Conservation (phyloP, 164 flowering plant species). For the Platanus orientalis region DNA sequence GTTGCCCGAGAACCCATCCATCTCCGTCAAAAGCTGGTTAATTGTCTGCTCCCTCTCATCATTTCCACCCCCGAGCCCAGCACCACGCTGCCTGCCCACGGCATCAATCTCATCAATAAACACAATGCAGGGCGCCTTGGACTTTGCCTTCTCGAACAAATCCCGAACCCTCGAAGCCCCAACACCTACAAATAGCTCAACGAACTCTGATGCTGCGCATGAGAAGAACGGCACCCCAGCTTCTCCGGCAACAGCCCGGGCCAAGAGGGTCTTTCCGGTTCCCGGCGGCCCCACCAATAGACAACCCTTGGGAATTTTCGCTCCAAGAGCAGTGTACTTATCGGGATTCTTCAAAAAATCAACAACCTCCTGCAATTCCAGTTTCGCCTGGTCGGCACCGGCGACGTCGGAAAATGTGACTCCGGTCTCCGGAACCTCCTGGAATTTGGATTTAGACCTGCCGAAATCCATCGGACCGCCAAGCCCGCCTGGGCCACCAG, state of each 20-base stretch:
- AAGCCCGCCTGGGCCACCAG: constrained; percentile 84
- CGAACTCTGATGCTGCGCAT: constrained; percentile 89
- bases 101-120: constrained; percentile 99
- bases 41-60: constrained; percentile 97
- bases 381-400: constrained; percentile 93
- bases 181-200: constrained; percentile 92
- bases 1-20: constrained; percentile 94
- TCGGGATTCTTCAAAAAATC: constrained; percentile 95
- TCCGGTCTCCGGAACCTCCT: constrained; percentile 93
- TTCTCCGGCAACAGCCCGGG: constrained; percentile 89
- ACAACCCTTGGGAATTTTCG: constrained; percentile 92
- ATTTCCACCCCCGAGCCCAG: constrained; percentile 93
- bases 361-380: constrained; percentile 91
- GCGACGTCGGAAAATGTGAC: constrained; percentile 86
- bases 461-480: constrained; percentile 99
- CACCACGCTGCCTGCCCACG: constrained; percentile 96
- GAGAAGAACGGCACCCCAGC: constrained; percentile 95
- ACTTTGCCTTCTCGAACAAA: constrained; percentile 91
- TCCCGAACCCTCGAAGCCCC: constrained; percentile 96
- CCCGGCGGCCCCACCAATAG: constrained; percentile 96
- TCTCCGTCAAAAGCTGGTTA: constrained; percentile 89
- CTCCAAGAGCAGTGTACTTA: constrained; percentile 90
- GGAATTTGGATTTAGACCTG: constrained; percentile 84
- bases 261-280: constrained; percentile 92
- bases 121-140: constrained; percentile 93